phyloP scores from a whole-genome alignment of 768 basidiomycete species.

The Trametes cubensis region DNA sequence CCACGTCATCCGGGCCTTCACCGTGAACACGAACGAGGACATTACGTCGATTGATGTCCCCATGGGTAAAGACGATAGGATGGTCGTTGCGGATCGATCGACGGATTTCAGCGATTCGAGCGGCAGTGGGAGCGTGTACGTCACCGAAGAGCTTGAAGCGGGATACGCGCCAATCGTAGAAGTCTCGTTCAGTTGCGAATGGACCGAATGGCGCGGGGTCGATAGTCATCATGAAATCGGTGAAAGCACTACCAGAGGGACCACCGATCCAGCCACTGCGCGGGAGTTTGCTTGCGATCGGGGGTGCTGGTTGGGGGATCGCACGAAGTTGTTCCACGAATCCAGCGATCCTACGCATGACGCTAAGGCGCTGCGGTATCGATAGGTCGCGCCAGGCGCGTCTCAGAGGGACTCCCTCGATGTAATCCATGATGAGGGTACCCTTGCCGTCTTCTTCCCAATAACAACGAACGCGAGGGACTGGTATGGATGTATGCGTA shows the following conservation, averaged over 20 bases:
- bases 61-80: conserved; percentile 22
- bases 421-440: conserved; percentile 12
- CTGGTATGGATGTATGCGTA: conserved; percentile 21
- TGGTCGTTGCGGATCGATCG: not conserved
- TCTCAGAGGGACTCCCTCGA: conserved; percentile 6
- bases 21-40: conserved; percentile 15
- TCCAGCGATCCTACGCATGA: conserved; percentile 3
- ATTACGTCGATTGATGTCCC: conserved; percentile 16
- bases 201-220: not conserved
- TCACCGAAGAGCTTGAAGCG: not conserved
- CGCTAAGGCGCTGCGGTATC: not conserved
- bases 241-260: not conserved
- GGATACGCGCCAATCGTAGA: conserved; percentile 14
- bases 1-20: conserved; percentile 6
- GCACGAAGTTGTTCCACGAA: conserved; percentile 12
- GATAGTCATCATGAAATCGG: not conserved
- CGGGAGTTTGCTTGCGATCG: not conserved
- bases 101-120: conserved; percentile 1
- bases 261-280: conserved; percentile 3
- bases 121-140: conserved; percentile 1
- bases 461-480: conserved; percentile 14
- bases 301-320: conserved; percentile 1
- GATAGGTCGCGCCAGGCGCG: conserved; percentile 11
- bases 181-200: conserved; percentile 8
- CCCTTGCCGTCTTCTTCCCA: not conserved